Percentiles rank a stretch among this genome's conserved stretches.
Evolutionary conservation across 352 stramenopile species (phyloP).

Genomic region (Aphanomyces cochlioides): DNA sequence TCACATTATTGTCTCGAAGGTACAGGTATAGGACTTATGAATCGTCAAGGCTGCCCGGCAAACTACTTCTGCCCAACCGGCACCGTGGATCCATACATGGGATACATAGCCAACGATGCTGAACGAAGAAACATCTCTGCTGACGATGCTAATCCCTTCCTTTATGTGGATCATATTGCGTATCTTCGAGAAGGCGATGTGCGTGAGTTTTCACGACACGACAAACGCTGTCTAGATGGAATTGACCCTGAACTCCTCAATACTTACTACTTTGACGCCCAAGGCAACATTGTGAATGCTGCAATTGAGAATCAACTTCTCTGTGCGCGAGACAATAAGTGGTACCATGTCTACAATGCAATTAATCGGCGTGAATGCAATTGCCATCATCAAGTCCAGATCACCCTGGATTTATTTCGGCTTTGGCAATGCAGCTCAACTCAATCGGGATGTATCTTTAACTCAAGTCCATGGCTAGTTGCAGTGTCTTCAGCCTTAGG

Average conservation of each 20-base stretch:
- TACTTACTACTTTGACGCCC: slow-evolving; percentile 42
- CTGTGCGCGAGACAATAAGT: slow-evolving; percentile 94
- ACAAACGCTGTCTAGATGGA: slow-evolving; percentile 87
- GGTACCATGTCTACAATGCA: slow-evolving; percentile 80
- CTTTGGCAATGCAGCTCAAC: slow-evolving; percentile 91
- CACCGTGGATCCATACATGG: slow-evolving; percentile 82
- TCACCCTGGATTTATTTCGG: slow-evolving; percentile 86
- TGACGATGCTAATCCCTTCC: slow-evolving; percentile 71
- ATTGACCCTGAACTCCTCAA: slow-evolving; percentile 73
- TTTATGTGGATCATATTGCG: slow-evolving; percentile 67
- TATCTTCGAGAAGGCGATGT: slow-evolving; percentile 89
- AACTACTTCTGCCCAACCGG: slow-evolving; percentile 96
- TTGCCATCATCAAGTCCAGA: slow-evolving; percentile 83
- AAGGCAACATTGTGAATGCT: slow-evolving; percentile 44
- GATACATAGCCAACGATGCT: slow-evolving; percentile 88
- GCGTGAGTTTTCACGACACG: slow-evolving; percentile 83
- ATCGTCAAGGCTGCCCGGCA: slow-evolving; percentile 71
- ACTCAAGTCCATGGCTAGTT: slow-evolving; percentile 22
- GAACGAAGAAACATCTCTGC: slow-evolving; percentile 64
- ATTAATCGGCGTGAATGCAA: slow-evolving; percentile 90
- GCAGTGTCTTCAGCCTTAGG: slow-evolving; percentile 33
- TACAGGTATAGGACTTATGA: slow-evolving; percentile 80
- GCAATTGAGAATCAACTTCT: slow-evolving; percentile 67
- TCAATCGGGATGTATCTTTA: slow-evolving; percentile 29
- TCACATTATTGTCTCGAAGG: slow-evolving; percentile 85